Evolutionary conservation across 1,284 basidiomycete species (phyloP), one percentile per base, ranked within the genome.

Genomic region (Xerocomus minutiporus): DNA sequence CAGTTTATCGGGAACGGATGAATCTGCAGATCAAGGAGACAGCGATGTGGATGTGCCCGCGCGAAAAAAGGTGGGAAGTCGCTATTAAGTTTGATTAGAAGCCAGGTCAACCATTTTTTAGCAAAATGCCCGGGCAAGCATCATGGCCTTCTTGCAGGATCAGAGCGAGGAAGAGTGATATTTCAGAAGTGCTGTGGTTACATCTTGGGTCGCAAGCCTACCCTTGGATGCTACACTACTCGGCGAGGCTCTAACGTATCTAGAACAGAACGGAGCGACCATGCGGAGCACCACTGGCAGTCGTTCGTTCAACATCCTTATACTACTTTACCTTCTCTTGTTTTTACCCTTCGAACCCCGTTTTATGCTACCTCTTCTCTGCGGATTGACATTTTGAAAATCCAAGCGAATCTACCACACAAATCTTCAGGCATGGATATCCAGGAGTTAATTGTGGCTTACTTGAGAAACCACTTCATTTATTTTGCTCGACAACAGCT

Each of bases 131-230:
- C 73, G 78, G 25, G 73, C 75, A 56, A 86, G 82, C 55, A 87
- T 89, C 50, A 80, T 79, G 73, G 83, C 82, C 6, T 88, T 88
- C 65, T 68, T 89, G 51, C 75, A 72, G 28, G 83, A 86, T 60
- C 83, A 88, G 61, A 86, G 81, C 56, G 79, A 79, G 29, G 64
- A 68, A 48, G 66, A 68, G 29, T 66, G 38, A 60, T n/a, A 20
- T 41, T 26, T 36, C 15, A 13, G 25, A 23, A 38, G 8, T 17
- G 36, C 15, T 17, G 39, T 40, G 23, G 12, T 20, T 20, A 20
- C 20, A 20, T 20, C 20, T 2, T 20, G 20, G 20, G 20, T 20
- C 20, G 20, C 20, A 20, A 20, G 20, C 20, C 12, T 25, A 39
- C 20, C 4, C 8, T 23, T 9, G 9, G 23, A 11, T 39, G 23